These are phyloP conservation scores for Sicyos baderoa DNA, from an alignment of 306 rosid species.

Conservation along the genomic window DNA sequence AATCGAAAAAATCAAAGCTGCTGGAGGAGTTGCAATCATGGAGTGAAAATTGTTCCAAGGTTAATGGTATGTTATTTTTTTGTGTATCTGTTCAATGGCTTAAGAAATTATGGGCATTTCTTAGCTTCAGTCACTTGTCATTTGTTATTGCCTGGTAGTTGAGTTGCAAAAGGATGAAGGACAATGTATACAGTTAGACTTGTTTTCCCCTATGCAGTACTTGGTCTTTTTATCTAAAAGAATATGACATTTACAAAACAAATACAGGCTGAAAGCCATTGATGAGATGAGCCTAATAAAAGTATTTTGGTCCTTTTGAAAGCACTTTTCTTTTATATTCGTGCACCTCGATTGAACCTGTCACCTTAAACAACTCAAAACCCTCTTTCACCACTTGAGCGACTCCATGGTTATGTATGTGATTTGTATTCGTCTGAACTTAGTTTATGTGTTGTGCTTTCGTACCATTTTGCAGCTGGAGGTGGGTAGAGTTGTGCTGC, in stretches of 20 bases:
- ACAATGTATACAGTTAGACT: neutral
- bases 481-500: no score
- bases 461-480: no score
- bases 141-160: neutral
- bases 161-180: neutral
- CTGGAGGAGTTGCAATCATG: slow-evolving; percentile 27
- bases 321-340: no score
- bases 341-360: no score
- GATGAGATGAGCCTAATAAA: slow-evolving; percentile 14
- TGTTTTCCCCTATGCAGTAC: neutral
- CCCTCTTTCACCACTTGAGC: no score
- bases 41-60: neutral
- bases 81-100: neutral
- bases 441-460: no score
- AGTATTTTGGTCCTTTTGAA: no score
- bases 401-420: no score
- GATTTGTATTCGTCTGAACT: no score
- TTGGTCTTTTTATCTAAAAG: neutral
- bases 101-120: neutral
- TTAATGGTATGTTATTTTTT: neutral
- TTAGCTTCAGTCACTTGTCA: neutral
- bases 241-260: neutral
- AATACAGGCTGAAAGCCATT: neutral
- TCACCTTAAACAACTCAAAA: no score
- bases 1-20: slow-evolving; percentile 22